Conservation (phyloP, 345 rosid genomes). For the Aquilaria sinensis region DNA sequence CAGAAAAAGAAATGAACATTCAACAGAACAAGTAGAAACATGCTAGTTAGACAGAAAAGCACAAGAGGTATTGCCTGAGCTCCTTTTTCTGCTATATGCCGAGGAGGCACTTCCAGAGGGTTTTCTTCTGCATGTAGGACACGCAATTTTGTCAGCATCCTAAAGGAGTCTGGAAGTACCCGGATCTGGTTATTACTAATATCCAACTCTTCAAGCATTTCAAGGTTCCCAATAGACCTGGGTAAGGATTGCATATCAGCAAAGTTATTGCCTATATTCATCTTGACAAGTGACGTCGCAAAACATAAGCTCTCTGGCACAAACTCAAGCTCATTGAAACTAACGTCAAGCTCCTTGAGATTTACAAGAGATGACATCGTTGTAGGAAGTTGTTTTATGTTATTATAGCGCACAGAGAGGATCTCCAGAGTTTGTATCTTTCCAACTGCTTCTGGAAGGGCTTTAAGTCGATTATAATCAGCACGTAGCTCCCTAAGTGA, state of each 20-base stretch:
- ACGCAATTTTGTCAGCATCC: slow-evolving; percentile 60
- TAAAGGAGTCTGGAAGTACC: slow-evolving; percentile 77
- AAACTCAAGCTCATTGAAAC: slow-evolving; percentile 95
- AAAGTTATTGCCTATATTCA: slow-evolving; percentile 90
- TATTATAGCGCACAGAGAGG: slow-evolving; percentile 76
- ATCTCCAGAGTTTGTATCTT: slow-evolving; percentile 74
- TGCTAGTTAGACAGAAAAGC: background rate
- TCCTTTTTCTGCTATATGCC: slow-evolving; percentile 65
- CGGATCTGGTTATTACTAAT: slow-evolving; percentile 97
- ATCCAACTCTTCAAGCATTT: slow-evolving; percentile 86
- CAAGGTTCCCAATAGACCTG: slow-evolving; percentile 90
- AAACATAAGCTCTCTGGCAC: slow-evolving; percentile 95
- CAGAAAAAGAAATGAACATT: background rate
- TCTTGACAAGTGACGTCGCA: slow-evolving; percentile 77
- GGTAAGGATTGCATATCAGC: slow-evolving; percentile 80
- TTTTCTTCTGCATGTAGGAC: slow-evolving; percentile 65
- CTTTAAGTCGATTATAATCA: slow-evolving; percentile 90
- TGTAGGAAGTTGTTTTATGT: slow-evolving; percentile 81
- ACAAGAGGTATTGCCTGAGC: slow-evolving; percentile 61
- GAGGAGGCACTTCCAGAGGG: slow-evolving; percentile 89
- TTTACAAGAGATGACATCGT: slow-evolving; percentile 77
- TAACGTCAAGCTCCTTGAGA: slow-evolving; percentile 81
- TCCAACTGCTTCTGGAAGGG: slow-evolving; percentile 97
- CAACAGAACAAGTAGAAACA: background rate
- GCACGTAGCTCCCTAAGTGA: slow-evolving; percentile 68